Percentiles rank a stretch among this genome's conserved stretches.
Evolutionary conservation across 306 rosid species (phyloP).

Genomic region (Pachyrhizus erosus): DNA sequence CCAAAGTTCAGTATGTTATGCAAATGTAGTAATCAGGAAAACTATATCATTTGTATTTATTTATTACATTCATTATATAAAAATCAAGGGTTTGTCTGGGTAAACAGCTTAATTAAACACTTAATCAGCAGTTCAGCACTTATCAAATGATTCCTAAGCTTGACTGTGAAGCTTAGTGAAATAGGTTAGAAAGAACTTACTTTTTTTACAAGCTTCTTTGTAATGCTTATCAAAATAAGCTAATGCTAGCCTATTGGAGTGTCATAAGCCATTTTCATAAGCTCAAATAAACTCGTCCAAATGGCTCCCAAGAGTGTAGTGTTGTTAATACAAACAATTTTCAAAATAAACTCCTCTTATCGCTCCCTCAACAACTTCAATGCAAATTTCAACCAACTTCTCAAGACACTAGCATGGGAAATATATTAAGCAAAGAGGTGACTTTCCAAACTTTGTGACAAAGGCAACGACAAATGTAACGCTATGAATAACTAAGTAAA

Average conservation of each 20-base stretch:
- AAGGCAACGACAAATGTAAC: conserved; percentile 20
- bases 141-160: background rate
- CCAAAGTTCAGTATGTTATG: background rate
- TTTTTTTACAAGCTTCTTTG: background rate
- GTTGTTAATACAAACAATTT: background rate
- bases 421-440: background rate
- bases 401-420: conserved; percentile 14
- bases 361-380: conserved; percentile 1
- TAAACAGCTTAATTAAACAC: background rate
- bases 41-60: background rate
- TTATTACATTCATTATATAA: background rate
- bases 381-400: conserved; percentile 38
- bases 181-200: background rate
- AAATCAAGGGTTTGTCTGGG: background rate
- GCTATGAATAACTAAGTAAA: conserved; percentile 7
- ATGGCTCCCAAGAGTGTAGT: background rate
- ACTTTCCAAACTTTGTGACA: conserved; percentile 13
- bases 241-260: background rate
- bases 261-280: background rate
- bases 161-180: background rate
- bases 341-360: background rate
- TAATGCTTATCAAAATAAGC: background rate
- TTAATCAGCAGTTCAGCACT: background rate
- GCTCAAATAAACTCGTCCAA: background rate
- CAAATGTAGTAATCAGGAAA: conserved; percentile 17